Conservation (phyloP, 176 grass and related monocot species). For the Oryza longistaminata region DNA sequence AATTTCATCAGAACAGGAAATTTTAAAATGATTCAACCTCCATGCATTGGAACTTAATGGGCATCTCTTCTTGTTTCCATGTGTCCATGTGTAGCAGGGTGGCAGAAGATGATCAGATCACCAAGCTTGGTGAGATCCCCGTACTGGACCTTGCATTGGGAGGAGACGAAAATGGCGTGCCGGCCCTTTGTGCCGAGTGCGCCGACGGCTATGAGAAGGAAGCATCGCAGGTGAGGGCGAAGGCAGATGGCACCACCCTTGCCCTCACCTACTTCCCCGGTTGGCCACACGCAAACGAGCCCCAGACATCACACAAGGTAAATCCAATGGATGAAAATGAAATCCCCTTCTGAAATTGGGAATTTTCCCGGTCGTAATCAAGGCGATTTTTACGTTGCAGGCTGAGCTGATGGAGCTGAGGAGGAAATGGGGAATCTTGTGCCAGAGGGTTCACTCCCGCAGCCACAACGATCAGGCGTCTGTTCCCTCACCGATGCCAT, state of each 20-base stretch:
- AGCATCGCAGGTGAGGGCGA: constrained; percentile 40
- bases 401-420: constrained; percentile 62
- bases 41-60: background rate
- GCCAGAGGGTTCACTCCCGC: constrained; percentile 51
- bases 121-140: constrained; percentile 21
- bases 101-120: background rate
- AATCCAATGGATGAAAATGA: background rate
- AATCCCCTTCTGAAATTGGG: background rate
- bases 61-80: background rate
- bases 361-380: background rate
- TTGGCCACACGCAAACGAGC: constrained; percentile 56
- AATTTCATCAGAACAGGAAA: background rate
- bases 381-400: constrained; percentile 10
- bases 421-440: constrained; percentile 65
- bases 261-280: constrained; percentile 47
- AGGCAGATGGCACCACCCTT: constrained; percentile 28
- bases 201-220: constrained; percentile 52
- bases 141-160: constrained; percentile 6
- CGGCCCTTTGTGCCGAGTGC: constrained; percentile 48
- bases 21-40: no score
- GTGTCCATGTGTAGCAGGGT: background rate
- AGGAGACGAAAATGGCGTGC: constrained; percentile 25
- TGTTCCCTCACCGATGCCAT: background rate
- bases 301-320: constrained; percentile 52
- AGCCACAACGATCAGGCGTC: constrained; percentile 4